Base-by-base conservation (phyloP, 129 eudicot genomes). In the Centaurea solstitialis region DNA sequence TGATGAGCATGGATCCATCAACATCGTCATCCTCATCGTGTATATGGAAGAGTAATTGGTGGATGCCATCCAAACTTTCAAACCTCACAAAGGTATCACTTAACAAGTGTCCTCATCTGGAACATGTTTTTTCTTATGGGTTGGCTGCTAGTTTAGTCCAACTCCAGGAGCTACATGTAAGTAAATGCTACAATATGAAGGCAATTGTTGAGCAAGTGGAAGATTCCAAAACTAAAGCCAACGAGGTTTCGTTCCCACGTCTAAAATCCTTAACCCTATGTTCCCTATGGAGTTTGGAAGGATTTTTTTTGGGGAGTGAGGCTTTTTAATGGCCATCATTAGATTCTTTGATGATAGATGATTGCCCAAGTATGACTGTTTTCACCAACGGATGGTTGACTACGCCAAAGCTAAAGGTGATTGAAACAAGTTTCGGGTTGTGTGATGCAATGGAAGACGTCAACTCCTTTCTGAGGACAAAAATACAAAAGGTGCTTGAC, bases 241-340 rank as follows among this genome's bases (percentile, higher is more conserved):
- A 17, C 0, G 65, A 5, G 65, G 64, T 73, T 12, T 57, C 2
- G 50, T 71, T 71, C 40, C 75, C 28, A 38, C 39, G 28, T 71
- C 75, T 71, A 6, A 71, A 38, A 71, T 38, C 57, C 28, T 5
- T 71, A 18, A 35, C 9, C 6, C 75, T 71, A 38, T 9, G 15
- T 35, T 0, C 5, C 5, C 75, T 38, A 15, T 1, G 15, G 23
- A 71, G 23, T 71, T 24, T 71, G 23, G 20, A 71, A 33, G 75
- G 59, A n/a, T 71, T 71, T 71, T 71, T 53, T 28, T 18, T 71
- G 53, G 75, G 75, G 12, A n/a, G 4, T 13, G 75, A 71, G 75
- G 15, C 24, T 71, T 35, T 71, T 71, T n/a, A 15, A 35, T 71
- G 75, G 75, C 75, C 7, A 9, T 71, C 59, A 8, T 37, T 71